phyloP scores from a whole-genome alignment of 2,329 filamentous ascomycete species.

The Knufia petricola region DNA sequence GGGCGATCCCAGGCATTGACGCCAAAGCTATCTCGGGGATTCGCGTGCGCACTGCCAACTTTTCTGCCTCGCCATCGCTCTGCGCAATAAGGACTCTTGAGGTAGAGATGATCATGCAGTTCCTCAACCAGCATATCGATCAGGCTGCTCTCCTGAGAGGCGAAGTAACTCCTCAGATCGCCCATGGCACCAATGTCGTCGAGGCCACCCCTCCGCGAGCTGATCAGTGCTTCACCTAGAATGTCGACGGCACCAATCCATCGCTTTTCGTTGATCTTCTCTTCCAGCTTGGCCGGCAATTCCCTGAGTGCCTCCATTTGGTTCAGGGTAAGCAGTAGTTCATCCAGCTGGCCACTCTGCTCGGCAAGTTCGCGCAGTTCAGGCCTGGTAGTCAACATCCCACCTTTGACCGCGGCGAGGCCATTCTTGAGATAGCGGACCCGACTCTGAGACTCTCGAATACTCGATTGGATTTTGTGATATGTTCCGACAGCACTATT shows the following conservation, averaged over 20 bases:
- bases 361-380: constrained; percentile 84
- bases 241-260: constrained; percentile 90
- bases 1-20: constrained; percentile 42
- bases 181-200: constrained; percentile 82
- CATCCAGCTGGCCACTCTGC: constrained; percentile 82
- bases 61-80: constrained; percentile 79
- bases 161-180: constrained; percentile 77
- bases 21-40: constrained; percentile 19
- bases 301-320: constrained; percentile 80
- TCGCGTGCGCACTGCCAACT: constrained; percentile 26
- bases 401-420: constrained; percentile 68
- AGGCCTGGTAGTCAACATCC: constrained; percentile 74
- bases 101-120: constrained; percentile 89
- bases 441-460: constrained; percentile 76
- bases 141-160: constrained; percentile 82
- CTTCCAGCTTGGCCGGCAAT: constrained; percentile 86
- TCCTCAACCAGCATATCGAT: constrained; percentile 97
- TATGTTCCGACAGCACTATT: constrained; percentile 98
- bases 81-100: constrained; percentile 96
- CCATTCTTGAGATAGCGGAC: constrained; percentile 76
- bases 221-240: constrained; percentile 73
- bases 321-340: constrained; percentile 70
- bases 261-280: constrained; percentile 88
- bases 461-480: constrained; percentile 93
- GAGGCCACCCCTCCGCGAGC: constrained; percentile 76